phyloP scores from a whole-genome alignment of 495 filamentous ascomycete species.

The Penicillium taxi region DNA sequence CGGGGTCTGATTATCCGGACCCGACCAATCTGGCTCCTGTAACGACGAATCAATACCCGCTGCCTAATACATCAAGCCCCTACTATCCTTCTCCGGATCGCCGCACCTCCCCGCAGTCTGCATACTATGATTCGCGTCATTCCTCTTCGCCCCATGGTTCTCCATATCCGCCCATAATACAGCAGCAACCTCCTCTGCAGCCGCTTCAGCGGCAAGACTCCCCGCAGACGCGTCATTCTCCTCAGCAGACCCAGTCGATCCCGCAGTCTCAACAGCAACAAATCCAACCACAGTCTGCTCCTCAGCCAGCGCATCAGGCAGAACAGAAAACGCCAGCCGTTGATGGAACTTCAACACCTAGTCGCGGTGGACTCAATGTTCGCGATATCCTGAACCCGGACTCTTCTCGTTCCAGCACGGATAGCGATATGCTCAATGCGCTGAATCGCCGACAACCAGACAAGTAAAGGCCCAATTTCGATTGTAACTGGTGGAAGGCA shows the following conservation, averaged over 20 bases:
- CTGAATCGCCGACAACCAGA: conserved; percentile 39
- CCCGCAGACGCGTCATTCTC: too few relatives aligned
- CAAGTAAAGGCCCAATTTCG: conserved; percentile 3
- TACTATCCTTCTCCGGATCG: conserved; percentile 44
- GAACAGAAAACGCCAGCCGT: too few relatives aligned
- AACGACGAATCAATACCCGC: conserved; percentile 43
- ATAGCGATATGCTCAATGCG: conserved; percentile 51
- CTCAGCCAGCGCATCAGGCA: too few relatives aligned
- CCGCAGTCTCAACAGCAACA: too few relatives aligned
- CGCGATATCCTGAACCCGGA: conserved; percentile 45
- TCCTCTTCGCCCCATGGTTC: conserved; percentile 46
- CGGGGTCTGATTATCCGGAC: conserved; percentile 47
- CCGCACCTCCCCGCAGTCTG: conserved; percentile 43
- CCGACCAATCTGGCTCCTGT: conserved; percentile 47
- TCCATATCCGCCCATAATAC: conserved; percentile 42
- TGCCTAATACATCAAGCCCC: conserved; percentile 35
- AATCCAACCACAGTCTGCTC: too few relatives aligned
- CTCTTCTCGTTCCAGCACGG: conserved; percentile 42
- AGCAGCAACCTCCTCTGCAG: too few relatives aligned
- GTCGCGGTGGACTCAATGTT: conserved; percentile 44
- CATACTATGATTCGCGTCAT: conserved; percentile 42
- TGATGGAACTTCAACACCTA: conserved; percentile 29
- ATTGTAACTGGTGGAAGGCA: conserved; percentile 8
- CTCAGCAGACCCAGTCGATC: too few relatives aligned
- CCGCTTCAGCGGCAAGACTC: conserved; percentile 11